Evolutionary conservation across 2,329 filamentous ascomycete species (phyloP).

Genomic region (Neopestalotiopsis sp.): DNA sequence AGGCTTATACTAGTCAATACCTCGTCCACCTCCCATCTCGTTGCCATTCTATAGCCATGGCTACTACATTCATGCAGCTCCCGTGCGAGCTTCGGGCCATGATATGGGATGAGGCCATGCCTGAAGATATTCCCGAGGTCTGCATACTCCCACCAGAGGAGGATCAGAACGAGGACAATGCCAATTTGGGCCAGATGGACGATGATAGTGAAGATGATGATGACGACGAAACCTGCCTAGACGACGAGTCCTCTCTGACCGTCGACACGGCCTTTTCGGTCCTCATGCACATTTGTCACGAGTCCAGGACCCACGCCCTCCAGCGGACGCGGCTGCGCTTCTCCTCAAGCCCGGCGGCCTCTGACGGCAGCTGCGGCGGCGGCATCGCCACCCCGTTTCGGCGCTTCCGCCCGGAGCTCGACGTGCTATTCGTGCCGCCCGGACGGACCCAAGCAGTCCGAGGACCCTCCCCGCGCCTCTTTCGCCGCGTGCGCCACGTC

Average conservation of each 20-base stretch:
- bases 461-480: neutral
- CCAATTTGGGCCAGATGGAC: neutral
- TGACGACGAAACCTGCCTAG: neutral
- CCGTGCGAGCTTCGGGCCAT: slow-evolving; percentile 9
- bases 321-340: neutral
- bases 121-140: neutral
- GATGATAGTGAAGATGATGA: neutral
- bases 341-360: too few species aligned
- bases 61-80: slow-evolving; percentile 6
- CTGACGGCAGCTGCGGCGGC: too few species aligned
- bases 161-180: neutral
- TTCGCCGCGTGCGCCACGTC: neutral
- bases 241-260: neutral
- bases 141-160: slow-evolving; percentile 6
- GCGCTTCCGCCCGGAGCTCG: slow-evolving; percentile 6
- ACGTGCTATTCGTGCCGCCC: neutral
- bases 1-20: neutral
- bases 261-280: slow-evolving; percentile 17
- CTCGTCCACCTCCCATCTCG: neutral
- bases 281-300: slow-evolving; percentile 16
- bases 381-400: neutral
- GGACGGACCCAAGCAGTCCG: neutral
- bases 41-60: neutral
- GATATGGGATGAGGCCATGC: neutral
- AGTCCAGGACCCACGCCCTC: neutral